Evolutionary conservation across 2,329 filamentous ascomycete genomes (phyloP).

Genomic region (Lachnellula suecica): DNA sequence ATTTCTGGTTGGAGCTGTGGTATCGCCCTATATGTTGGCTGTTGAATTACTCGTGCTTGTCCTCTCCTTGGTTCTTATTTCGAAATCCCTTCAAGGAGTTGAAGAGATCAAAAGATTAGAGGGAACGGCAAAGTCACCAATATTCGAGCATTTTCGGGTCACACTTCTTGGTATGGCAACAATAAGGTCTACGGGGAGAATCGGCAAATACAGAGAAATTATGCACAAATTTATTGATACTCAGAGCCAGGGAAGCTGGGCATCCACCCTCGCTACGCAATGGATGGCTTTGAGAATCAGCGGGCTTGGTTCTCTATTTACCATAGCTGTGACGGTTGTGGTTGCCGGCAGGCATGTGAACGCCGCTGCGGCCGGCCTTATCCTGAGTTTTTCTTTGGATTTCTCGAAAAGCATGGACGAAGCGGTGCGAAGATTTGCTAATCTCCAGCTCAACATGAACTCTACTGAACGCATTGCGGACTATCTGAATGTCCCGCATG

Average conservation of each 20-base stretch:
- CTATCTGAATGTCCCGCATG: conserved; percentile 66
- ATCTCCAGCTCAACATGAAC: conserved; percentile 75
- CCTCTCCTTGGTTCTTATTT: conserved; percentile 39
- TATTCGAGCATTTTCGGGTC: conserved; percentile 68
- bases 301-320: conserved; percentile 67
- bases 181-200: conserved; percentile 71
- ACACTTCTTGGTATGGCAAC: conserved; percentile 69
- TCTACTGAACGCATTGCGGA: conserved; percentile 72
- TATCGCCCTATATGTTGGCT: conserved; percentile 64
- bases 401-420: conserved; percentile 63
- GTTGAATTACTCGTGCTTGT: conserved; percentile 48
- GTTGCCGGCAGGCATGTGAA: conserved; percentile 59
- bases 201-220: conserved; percentile 59
- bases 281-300: conserved; percentile 71
- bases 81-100: conserved; percentile 63
- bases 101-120: conserved; percentile 74
- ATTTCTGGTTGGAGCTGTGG: conserved; percentile 59
- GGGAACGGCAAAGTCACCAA: conserved; percentile 70
- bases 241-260: conserved; percentile 63
- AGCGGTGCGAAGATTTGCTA: conserved; percentile 64
- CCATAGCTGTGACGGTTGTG: conserved; percentile 61
- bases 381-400: conserved; percentile 68
- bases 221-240: conserved; percentile 69
- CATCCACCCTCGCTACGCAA: conserved; percentile 59
- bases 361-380: conserved; percentile 71